phyloP scores from a whole-genome alignment of 352 stramenopile genomes.

The Phytophthora ramorum region DNA sequence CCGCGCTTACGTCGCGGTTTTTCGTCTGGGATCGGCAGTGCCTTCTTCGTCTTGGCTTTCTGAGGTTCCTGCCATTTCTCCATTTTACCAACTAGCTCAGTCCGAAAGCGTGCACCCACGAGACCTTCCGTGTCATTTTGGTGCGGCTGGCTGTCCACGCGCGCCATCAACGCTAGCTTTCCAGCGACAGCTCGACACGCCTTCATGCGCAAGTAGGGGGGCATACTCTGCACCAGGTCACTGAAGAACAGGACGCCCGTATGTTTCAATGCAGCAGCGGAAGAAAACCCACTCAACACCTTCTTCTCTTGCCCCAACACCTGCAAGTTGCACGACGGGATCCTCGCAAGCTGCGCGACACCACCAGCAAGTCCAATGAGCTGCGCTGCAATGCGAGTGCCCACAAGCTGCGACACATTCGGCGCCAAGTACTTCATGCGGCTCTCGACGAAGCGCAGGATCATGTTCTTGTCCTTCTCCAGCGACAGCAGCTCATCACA shows the following conservation, averaged over 20 bases:
- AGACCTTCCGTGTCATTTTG: conserved; percentile 65
- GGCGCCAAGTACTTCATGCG: conserved; percentile 94
- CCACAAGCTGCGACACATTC: conserved; percentile 95
- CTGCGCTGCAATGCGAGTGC: conserved; percentile 94
- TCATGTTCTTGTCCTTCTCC: conserved; percentile 82
- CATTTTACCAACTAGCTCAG: conserved; percentile 95
- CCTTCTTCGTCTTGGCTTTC: conserved; percentile 97
- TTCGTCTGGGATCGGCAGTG: conserved; percentile 95
- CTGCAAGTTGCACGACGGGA: conserved; percentile 98
- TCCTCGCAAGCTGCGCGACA: conserved; percentile 93
- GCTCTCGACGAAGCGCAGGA: conserved; percentile 93
- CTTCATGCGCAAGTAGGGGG: conserved; percentile 94
- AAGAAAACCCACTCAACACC: conserved; percentile 91
- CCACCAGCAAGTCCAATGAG: conserved; percentile 96
- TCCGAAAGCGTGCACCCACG: conserved; percentile 87
- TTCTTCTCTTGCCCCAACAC: conserved; percentile 95
- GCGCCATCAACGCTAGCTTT: conserved; percentile 91
- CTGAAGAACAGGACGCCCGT: conserved; percentile 94
- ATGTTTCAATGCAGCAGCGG: conserved; percentile 87
- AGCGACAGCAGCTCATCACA: conserved; percentile 92
- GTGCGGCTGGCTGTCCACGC: conserved; percentile 93
- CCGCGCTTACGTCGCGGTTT: conserved; percentile 95
- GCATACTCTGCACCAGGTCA: conserved; percentile 92
- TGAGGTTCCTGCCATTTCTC: conserved; percentile 98
- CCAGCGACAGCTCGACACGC: conserved; percentile 93